phyloP scores from a whole-genome alignment of 2,329 filamentous ascomycete species.

The Cyclaneusma minus region DNA sequence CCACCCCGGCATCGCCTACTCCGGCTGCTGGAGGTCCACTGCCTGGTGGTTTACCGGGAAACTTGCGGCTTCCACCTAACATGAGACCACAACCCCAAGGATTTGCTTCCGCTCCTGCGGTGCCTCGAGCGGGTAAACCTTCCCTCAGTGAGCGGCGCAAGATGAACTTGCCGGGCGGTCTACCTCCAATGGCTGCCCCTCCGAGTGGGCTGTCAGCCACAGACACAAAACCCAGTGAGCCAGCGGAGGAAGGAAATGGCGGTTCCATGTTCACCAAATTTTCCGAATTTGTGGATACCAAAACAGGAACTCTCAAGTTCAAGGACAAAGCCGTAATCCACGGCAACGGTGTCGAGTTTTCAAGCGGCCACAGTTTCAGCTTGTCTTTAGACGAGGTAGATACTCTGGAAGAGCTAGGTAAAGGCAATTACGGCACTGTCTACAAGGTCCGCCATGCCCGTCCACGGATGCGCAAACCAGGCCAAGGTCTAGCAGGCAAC shows the following conservation, averaged over 20 bases:
- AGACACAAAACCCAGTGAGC: no score
- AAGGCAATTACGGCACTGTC: conserved; percentile 96
- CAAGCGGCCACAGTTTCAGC: conserved; percentile 73
- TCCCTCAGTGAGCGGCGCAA: conserved; percentile 55
- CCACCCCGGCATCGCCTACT: conserved; percentile 17
- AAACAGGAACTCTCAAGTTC: conserved; percentile 84
- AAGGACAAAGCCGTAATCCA: conserved; percentile 85
- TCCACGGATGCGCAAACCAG: conserved; percentile 38
- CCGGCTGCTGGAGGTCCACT: conserved; percentile 8
- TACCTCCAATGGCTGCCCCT: conserved; percentile 10
- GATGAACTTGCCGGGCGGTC: conserved; percentile 38
- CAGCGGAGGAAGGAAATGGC: conserved; percentile 7
- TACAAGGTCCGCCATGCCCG: conserved; percentile 89
- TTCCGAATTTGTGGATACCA: conserved; percentile 74
- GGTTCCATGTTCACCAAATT: conserved; percentile 48
- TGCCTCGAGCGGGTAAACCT: conserved; percentile 27
- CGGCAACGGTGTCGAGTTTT: conserved; percentile 80
- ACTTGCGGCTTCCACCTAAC: conserved; percentile 25
- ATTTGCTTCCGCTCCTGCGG: conserved; percentile 32
- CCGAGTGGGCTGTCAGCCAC: conserved; percentile 2
- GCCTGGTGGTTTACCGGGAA: conserved; percentile 27
- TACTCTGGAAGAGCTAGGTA: conserved; percentile 81
- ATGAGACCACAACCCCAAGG: conserved; percentile 30
- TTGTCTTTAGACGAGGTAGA: conserved; percentile 96
- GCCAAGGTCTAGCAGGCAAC: conserved; percentile 36